A percentile compares a stretch with the other conserved stretches of the same genome.
Conservation (phyloP, 2,329 filamentous ascomycete species). For the Cladosporium sp. region DNA sequence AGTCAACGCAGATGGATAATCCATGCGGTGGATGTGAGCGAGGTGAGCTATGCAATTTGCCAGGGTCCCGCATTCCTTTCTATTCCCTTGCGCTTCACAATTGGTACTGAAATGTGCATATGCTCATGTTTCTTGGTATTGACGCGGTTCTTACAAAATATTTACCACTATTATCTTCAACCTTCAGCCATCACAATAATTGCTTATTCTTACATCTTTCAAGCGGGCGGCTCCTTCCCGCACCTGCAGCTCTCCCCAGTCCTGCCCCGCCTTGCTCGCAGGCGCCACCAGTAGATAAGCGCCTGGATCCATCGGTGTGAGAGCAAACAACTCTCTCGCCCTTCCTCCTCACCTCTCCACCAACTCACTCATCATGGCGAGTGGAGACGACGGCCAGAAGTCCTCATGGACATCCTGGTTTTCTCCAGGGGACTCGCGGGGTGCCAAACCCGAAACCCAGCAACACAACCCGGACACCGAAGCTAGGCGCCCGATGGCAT, state of each 20-base stretch:
- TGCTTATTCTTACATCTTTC: no score
- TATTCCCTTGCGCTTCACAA: no score
- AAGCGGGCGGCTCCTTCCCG: neutral
- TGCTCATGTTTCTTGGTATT: no score
- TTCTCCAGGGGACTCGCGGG: neutral
- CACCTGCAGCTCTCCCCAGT: conserved; percentile 1
- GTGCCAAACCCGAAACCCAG: neutral
- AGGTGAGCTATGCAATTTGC: no score
- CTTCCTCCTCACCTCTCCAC: neutral
- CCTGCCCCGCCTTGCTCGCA: neutral
- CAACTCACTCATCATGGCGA: conserved; percentile 6
- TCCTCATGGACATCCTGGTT: conserved; percentile 5
- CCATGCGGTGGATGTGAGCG: no score
- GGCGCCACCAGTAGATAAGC: neutral
- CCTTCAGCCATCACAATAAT: no score
- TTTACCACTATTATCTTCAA: no score
- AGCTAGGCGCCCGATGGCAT: neutral
- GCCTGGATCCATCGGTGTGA: neutral
- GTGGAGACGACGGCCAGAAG: neutral
- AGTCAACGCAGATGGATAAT: no score
- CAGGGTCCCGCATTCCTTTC: no score
- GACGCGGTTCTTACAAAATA: no score
- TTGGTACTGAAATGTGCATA: no score
- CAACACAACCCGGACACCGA: neutral
- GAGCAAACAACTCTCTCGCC: neutral